Conservation (phyloP, 257 asterid species). For the Solanum rostratum region DNA sequence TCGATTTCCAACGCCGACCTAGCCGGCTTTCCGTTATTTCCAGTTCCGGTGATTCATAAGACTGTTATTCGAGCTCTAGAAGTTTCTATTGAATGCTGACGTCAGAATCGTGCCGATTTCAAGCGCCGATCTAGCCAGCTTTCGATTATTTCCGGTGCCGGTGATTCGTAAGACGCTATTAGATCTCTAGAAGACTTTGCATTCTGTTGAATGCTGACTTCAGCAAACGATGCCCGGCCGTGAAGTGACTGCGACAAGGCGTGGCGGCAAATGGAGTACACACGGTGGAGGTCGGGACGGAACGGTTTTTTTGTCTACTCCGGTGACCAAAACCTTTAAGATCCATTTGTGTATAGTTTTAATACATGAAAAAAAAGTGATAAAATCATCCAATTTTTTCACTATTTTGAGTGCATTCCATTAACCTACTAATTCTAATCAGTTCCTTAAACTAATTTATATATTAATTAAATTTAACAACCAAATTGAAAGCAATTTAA, state of each 20-base stretch:
- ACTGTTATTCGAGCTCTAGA: neutral
- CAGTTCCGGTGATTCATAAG: neutral
- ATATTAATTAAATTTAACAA: neutral
- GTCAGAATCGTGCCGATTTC: conserved; percentile 10
- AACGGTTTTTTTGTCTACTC: conserved; percentile 9
- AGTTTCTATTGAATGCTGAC: neutral
- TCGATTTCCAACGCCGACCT: conserved; percentile 18
- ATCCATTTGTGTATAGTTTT: neutral
- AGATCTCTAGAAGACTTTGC: neutral
- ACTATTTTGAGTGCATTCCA: neutral
- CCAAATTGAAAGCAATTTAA: neutral
- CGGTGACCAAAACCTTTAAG: conserved; percentile 12
- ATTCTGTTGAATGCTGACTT: neutral
- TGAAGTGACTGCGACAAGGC: neutral
- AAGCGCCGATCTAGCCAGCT: conserved; percentile 21
- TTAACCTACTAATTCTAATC: neutral
- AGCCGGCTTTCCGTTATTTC: conserved; percentile 26
- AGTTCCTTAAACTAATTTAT: neutral
- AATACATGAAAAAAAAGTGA: neutral
- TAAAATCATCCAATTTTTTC: neutral
- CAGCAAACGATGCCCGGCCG: neutral
- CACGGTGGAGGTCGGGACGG: conserved; percentile 7
- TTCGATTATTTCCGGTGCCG: conserved; percentile 8
- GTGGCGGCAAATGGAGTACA: neutral
- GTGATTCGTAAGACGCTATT: neutral